phyloP scores from a whole-genome alignment of 1,284 basidiomycete species.

The Schizopora paradoxa region DNA sequence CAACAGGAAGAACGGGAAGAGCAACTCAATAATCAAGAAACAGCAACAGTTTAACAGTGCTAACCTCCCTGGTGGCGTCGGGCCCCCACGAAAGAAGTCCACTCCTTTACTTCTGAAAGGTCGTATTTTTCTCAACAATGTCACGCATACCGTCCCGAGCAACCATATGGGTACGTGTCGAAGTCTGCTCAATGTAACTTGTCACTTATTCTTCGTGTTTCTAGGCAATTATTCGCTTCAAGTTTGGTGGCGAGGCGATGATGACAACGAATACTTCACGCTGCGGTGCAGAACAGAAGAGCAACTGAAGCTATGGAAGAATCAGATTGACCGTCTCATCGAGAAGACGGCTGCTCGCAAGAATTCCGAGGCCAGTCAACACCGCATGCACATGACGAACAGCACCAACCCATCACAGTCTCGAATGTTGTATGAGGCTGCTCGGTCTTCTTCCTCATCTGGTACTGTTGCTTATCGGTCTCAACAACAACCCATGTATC shows the following conservation, averaged over 20 bases:
- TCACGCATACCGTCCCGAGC: slow-evolving; percentile 70
- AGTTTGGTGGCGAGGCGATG: slow-evolving; percentile 93
- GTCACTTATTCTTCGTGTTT: slow-evolving; percentile 28
- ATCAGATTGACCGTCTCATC: slow-evolving; percentile 83
- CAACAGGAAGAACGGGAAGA: slow-evolving; percentile 54
- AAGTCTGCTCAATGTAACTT: slow-evolving; percentile 14
- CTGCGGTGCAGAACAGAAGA: slow-evolving; percentile 92
- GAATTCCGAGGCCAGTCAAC: slow-evolving; percentile 47
- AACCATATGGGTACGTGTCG: slow-evolving; percentile 52
- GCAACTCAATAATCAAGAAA: slow-evolving; percentile 74
- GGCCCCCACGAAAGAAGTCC: slow-evolving; percentile 62
- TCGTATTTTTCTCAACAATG: slow-evolving; percentile 96
- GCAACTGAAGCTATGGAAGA: slow-evolving; percentile 90
- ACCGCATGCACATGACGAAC: slow-evolving; percentile 43
- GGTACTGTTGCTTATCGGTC: slow-evolving; percentile 15
- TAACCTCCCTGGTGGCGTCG: slow-evolving; percentile 41
- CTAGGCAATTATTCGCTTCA: slow-evolving; percentile 61
- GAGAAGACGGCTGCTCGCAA: slow-evolving; percentile 60
- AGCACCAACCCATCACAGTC: slow-evolving; percentile 38
- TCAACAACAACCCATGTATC: slow-evolving; percentile 36
- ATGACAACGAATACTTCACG: slow-evolving; percentile 90
- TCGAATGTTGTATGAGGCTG: slow-evolving; percentile 20
- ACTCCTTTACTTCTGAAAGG: slow-evolving; percentile 90
- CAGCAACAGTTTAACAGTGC: slow-evolving; percentile 43
- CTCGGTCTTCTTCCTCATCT: slow-evolving; percentile 14